These are phyloP conservation scores for Rhynchosporium agropyri DNA, from an alignment of 2,329 filamentous ascomycete species.

Conservation along the genomic window DNA sequence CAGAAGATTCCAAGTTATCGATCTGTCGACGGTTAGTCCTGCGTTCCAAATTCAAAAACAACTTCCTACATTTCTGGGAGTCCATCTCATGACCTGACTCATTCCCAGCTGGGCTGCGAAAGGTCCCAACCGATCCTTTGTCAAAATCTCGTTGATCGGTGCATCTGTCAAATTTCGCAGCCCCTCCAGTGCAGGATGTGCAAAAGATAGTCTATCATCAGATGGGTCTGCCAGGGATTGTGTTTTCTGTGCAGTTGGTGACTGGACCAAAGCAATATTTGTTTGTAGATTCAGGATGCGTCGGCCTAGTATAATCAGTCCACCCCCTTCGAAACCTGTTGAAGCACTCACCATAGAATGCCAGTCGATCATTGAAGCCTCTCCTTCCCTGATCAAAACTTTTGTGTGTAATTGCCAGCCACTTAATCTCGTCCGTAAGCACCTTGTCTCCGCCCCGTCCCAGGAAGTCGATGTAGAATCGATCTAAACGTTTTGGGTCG, in stretches of 20 bases:
- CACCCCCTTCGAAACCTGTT: not conserved
- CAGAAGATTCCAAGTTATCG: conserved; percentile 70
- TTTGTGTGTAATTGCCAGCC: conserved; percentile 96
- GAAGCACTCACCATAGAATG: conserved; percentile 72
- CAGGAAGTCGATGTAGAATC: conserved; percentile 75
- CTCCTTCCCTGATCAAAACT: conserved; percentile 94
- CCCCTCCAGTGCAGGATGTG: conserved; percentile 70
- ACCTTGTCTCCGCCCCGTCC: conserved; percentile 72
- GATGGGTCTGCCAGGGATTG: conserved; percentile 48
- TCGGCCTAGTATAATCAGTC: conserved; percentile 53
- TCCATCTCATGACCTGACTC: conserved; percentile 80
- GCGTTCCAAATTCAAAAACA: conserved; percentile 11
- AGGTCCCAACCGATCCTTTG: conserved; percentile 65
- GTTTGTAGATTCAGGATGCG: conserved; percentile 61
- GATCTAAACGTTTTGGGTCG: conserved; percentile 72
- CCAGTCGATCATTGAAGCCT: conserved; percentile 91
- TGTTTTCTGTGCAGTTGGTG: conserved; percentile 40
- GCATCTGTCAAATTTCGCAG: conserved; percentile 69
- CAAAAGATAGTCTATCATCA: conserved; percentile 61
- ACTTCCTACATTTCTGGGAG: conserved; percentile 70
- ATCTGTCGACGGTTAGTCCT: conserved; percentile 49
- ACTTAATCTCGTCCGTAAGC: conserved; percentile 90
- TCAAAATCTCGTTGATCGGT: conserved; percentile 63
- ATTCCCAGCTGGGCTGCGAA: conserved; percentile 74
- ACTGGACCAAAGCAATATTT: conserved; percentile 62